Evolutionary conservation across 2,329 filamentous ascomycete genomes (phyloP).

Genomic region (Plectosphaerella plurivora): DNA sequence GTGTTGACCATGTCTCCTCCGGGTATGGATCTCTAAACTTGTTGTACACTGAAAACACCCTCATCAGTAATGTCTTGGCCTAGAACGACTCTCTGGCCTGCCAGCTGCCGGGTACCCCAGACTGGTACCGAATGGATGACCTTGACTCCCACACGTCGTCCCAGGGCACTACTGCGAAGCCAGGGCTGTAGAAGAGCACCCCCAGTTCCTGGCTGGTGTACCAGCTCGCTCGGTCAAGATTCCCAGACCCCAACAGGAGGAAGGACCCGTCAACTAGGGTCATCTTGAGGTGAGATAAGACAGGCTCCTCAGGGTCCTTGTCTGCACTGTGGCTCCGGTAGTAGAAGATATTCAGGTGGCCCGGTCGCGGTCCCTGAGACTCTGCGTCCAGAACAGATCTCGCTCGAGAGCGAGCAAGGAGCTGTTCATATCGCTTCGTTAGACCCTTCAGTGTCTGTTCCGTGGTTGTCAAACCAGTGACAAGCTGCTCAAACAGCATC

Average conservation of each 20-base stretch:
- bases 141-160: slow-evolving; percentile 30
- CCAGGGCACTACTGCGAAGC: slow-evolving; percentile 31
- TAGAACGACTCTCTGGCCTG: too few species aligned
- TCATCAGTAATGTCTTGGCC: too few species aligned
- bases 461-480: slow-evolving; percentile 73
- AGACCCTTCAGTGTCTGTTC: slow-evolving; percentile 57
- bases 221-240: slow-evolving; percentile 82
- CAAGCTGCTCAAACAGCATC: slow-evolving; percentile 77
- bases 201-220: slow-evolving; percentile 83
- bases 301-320: slow-evolving; percentile 48
- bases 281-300: slow-evolving; percentile 74
- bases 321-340: slow-evolving; percentile 31
- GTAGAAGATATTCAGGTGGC: slow-evolving; percentile 54
- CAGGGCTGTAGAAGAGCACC: slow-evolving; percentile 49
- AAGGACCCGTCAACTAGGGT: slow-evolving; percentile 66
- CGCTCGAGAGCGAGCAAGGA: slow-evolving; percentile 6
- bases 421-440: slow-evolving; percentile 45
- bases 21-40: too few species aligned
- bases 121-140: slow-evolving; percentile 20
- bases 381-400: slow-evolving; percentile 30
- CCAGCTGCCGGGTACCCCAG: not conserved
- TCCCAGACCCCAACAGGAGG: slow-evolving; percentile 71
- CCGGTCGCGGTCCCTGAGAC: slow-evolving; percentile 33
- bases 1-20: too few species aligned
- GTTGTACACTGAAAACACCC: too few species aligned